Percentiles rank a stretch among this genome's conserved stretches.
These are phyloP conservation scores for Gossypium schwendimanii DNA, from an alignment of 441 rosid species.

Conservation along the genomic window DNA sequence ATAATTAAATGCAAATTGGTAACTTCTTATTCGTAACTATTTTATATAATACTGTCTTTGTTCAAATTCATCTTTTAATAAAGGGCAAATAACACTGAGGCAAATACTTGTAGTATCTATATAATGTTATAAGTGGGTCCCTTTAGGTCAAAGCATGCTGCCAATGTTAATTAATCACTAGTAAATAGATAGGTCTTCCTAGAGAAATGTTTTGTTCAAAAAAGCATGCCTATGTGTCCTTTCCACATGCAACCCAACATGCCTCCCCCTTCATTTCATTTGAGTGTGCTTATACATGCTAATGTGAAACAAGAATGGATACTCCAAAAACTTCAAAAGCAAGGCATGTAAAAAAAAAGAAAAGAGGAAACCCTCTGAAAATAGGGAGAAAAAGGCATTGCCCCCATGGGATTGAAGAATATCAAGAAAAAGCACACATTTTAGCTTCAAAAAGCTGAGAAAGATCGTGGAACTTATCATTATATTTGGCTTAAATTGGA, in stretches of 20 bases:
- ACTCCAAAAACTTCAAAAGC: conserved; percentile 2
- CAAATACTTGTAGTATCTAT: background rate
- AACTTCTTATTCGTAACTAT: background rate
- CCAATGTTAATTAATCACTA: background rate
- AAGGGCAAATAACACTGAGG: background rate
- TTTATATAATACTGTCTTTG: background rate
- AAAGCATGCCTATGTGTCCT: conserved; percentile 37
- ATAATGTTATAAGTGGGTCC: background rate
- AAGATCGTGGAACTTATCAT: conserved; percentile 37
- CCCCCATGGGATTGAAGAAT: conserved; percentile 19
- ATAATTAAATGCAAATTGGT: background rate
- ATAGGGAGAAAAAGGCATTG: conserved; percentile 4
- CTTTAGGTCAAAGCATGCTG: conserved; percentile 10
- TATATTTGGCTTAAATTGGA: conserved; percentile 34
- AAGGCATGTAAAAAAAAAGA: background rate
- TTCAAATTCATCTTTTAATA: background rate
- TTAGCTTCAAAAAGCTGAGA: conserved; percentile 24
- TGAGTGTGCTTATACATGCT: conserved; percentile 18
- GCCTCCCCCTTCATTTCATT: conserved; percentile 11
- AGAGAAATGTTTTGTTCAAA: conserved; percentile 41
- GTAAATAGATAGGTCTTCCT: conserved; percentile 24
- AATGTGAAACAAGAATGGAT: conserved; percentile 16
- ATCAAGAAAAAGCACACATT: conserved; percentile 10
- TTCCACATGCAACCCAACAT: conserved; percentile 61
- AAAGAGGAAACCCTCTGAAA: background rate